Base-by-base conservation (phyloP, 1,139 yeast species). In the Yarrowia galli region DNA sequence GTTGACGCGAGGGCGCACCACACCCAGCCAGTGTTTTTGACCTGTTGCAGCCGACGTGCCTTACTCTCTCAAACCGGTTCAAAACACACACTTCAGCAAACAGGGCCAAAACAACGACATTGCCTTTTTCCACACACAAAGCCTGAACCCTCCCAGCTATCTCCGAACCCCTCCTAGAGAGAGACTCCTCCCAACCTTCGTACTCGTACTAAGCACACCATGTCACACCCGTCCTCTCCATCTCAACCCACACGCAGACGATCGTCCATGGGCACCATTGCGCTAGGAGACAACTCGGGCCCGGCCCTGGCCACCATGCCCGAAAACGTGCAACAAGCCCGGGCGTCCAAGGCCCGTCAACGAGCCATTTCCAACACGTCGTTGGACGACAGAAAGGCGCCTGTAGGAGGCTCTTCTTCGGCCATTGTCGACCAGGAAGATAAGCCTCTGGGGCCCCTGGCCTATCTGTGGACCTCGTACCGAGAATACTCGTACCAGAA, bases 401-500 rank as follows among this genome's bases (percentile, higher is more conserved):
- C 40, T 12, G 28, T 49, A 8, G 35, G 35, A 20, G 6, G 15
- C 23, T 43, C 48, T 8, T 12, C 28, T 1, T 22, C 58, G 20
- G 53, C 43, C 43, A 23, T 15, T 4, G 20, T 22, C 16, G 61
- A 54, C 25, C 5, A 6, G 22, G 23, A 54, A 9, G 51, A 58
- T 28, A 58, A 65, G 42, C 67, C 36, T 22, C 70, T 43, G 53
- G 54, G 42, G 5, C 45, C 23, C 2, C 36, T 51, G 20, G 64
- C 48, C 23, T 48, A 88, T 73, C 76, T 88, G 60, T 80, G 85
- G 80, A 75, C 86, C 20, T 84, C 86, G 0, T 85, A 84, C 71
- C 82, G 84, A 51, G 95, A 91, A 73, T 79, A 89, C 72, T 77
- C 85, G 68, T 87, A 85, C 75, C 83, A 92, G 70, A 89, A 91